Evolutionary conservation across 768 basidiomycete genomes (phyloP).

Genomic region (Pleurotus sapidus): DNA sequence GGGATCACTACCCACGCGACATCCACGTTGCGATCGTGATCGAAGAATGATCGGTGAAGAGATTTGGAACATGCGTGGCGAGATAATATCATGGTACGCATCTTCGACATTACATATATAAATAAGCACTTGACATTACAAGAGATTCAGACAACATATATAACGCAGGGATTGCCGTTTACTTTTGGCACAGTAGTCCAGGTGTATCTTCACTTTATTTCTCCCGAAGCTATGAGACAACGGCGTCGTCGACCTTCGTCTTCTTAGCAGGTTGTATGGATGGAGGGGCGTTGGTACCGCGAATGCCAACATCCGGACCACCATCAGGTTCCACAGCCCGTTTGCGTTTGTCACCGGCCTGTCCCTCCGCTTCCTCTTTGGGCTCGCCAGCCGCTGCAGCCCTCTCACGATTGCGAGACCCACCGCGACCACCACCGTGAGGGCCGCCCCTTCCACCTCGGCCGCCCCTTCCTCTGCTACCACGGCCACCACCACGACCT

Average conservation of each 20-base stretch:
- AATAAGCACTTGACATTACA: too few species aligned
- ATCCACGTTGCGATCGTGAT: too few species aligned
- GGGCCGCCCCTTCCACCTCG: conserved; percentile 33
- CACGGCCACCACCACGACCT: conserved; percentile 45
- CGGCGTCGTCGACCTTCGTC: conserved; percentile 35
- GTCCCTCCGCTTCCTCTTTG: conserved; percentile 29
- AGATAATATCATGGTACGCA: too few species aligned
- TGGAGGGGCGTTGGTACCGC: conserved; percentile 63
- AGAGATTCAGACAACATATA: too few species aligned
- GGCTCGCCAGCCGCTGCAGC: conserved; percentile 15
- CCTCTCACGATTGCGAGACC: conserved; percentile 34
- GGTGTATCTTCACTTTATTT: too few species aligned
- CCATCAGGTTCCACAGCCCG: conserved; percentile 77
- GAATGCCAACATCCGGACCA: conserved; percentile 62
- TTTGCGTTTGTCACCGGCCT: conserved; percentile 72
- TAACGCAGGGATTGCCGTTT: too few species aligned
- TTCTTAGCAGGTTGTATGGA: conserved; percentile 41
- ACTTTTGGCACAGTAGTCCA: too few species aligned
- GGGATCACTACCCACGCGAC: too few species aligned
- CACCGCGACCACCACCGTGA: conserved; percentile 42
- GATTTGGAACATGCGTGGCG: too few species aligned
- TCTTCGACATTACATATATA: too few species aligned
- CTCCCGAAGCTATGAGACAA: conserved; percentile 12
- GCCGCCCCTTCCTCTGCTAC: conserved; percentile 43
- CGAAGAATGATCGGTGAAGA: too few species aligned